Evolutionary conservation across 805 yeast genomes (phyloP).

Genomic region (Saccharomycopsis sp.): DNA sequence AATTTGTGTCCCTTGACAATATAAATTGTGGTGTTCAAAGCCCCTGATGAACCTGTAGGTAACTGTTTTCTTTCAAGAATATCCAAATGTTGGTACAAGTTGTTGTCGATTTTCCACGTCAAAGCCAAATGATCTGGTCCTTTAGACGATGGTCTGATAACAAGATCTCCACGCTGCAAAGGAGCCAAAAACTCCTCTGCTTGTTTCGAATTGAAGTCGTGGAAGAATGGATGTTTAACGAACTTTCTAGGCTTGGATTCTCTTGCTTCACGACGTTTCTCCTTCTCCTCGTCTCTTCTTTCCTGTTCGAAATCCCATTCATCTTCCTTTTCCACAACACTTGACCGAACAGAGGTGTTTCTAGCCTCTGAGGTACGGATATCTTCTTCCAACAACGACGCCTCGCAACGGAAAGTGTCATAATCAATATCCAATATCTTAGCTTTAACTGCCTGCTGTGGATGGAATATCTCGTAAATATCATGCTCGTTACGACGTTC

Average conservation of each 20-base stretch:
- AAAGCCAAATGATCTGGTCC: constrained; percentile 85
- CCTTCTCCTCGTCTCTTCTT: constrained; percentile 52
- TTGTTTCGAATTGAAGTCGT: constrained; percentile 72
- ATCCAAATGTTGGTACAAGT: constrained; percentile 85
- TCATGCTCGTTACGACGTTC: constrained; percentile 41
- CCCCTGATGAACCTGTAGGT: constrained; percentile 63
- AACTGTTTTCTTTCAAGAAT: constrained; percentile 71
- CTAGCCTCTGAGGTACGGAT: constrained; percentile 42
- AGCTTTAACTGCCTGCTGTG: constrained; percentile 84
- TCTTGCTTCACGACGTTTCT: constrained; percentile 54
- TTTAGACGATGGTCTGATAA: constrained; percentile 88
- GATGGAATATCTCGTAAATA: constrained; percentile 38
- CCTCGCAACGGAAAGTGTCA: constrained; percentile 65
- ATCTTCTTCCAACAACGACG: constrained; percentile 63
- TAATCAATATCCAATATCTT: constrained; percentile 66
- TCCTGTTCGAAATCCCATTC: constrained; percentile 82
- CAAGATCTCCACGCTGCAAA: constrained; percentile 82
- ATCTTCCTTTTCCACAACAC: constrained; percentile 39
- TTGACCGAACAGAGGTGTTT: constrained; percentile 11
- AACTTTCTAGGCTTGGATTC: constrained; percentile 66
- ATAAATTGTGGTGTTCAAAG: constrained; percentile 54
- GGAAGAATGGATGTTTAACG: constrained; percentile 86
- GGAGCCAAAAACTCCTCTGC: constrained; percentile 93
- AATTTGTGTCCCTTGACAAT: constrained; percentile 66
- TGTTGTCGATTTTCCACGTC: constrained; percentile 94